Conservation (phyloP, 148 eudicot genomes). For the Rhododendron simsii region DNA sequence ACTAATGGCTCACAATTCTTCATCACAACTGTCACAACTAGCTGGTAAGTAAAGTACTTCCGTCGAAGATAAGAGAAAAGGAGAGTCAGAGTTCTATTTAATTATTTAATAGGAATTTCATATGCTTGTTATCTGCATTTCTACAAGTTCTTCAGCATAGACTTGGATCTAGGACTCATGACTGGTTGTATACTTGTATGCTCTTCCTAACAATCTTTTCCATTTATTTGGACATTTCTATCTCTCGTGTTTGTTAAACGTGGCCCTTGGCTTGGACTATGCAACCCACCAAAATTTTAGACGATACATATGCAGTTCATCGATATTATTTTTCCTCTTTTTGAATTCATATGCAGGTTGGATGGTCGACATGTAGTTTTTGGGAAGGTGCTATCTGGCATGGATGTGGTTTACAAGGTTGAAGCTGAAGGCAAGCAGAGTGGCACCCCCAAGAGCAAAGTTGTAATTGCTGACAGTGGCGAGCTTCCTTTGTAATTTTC, state of each 20-base stretch:
- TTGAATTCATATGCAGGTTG: constrained; percentile 52
- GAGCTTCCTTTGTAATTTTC: constrained; percentile 69
- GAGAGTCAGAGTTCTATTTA: not conserved
- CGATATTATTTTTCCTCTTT: not conserved
- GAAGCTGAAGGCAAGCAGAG: constrained; percentile 95
- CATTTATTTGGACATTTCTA: not conserved
- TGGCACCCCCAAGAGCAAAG: constrained; percentile 89
- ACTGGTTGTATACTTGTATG: not conserved
- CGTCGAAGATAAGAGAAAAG: not conserved
- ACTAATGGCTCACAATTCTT: constrained; percentile 98
- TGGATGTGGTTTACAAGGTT: constrained; percentile 95
- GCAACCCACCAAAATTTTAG: not conserved
- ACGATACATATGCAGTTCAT: not conserved
- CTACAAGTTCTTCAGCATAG: not conserved
- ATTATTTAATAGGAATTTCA: not conserved
- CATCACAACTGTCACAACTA: constrained; percentile 93
- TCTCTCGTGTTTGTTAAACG: not conserved
- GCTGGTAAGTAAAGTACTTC: constrained; percentile 46
- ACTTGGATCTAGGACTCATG: not conserved
- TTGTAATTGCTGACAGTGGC: constrained; percentile 79
- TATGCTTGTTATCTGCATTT: not conserved
- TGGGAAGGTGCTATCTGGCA: constrained; percentile 95
- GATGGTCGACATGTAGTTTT: constrained; percentile 94
- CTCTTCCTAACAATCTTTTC: not conserved
- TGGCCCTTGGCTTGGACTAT: not conserved